These are phyloP conservation scores for Simplicillium aogashimaense DNA, from an alignment of 2,329 filamentous ascomycete species.

Conservation along the genomic window DNA sequence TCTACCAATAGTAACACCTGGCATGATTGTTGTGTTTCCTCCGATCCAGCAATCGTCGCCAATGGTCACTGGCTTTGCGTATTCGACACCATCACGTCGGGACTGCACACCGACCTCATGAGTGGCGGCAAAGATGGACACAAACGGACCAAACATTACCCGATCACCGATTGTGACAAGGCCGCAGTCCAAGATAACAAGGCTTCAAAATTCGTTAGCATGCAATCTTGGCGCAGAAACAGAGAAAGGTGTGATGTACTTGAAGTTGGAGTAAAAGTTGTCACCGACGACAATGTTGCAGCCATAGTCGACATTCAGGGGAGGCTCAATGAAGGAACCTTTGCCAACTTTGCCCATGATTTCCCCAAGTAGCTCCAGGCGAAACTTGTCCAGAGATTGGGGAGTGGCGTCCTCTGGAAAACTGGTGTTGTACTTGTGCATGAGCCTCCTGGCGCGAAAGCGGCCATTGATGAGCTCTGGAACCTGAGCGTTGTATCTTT, in stretches of 20 bases:
- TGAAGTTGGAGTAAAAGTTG: conserved; percentile 51
- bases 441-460: conserved; percentile 42
- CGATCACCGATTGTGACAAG: conserved; percentile 59
- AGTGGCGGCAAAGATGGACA: conserved; percentile 59
- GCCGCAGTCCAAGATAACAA: conserved; percentile 64
- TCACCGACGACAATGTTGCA: conserved; percentile 53
- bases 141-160: conserved; percentile 62
- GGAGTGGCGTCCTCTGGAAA: conserved; percentile 37
- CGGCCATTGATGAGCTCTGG: conserved; percentile 40
- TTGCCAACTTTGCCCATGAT: conserved; percentile 40
- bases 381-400: conserved; percentile 25
- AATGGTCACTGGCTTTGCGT: conserved; percentile 34
- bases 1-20: conserved; percentile 41
- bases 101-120: conserved; percentile 56
- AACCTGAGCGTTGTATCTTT: conserved; percentile 38
- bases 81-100: conserved; percentile 36
- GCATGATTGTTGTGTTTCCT: conserved; percentile 36
- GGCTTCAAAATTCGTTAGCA: conserved; percentile 14
- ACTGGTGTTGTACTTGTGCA: conserved; percentile 48
- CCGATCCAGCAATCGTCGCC: conserved; percentile 48
- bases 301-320: conserved; percentile 54
- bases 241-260: conserved; percentile 11
- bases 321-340: conserved; percentile 48
- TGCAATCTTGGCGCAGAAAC: background rate
- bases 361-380: conserved; percentile 35